These are phyloP conservation scores for Phytophthora quininea DNA, from an alignment of 352 stramenopile genomes.

Conservation along the genomic window DNA sequence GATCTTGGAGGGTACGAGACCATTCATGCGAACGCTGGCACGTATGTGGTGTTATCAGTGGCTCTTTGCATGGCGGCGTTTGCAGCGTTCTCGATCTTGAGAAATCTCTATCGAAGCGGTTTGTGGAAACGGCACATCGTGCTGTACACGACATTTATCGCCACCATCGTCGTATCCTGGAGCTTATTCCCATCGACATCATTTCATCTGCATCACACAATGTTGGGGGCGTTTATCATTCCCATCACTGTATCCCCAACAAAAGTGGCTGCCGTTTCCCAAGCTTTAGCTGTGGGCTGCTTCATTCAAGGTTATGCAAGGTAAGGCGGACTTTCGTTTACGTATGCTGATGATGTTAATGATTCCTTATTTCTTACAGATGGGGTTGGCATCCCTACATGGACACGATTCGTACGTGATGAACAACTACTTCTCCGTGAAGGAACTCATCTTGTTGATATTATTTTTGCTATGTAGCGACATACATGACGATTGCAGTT, in stretches of 20 bases:
- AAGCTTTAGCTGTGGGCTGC: constrained; percentile 56
- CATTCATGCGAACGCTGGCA: constrained; percentile 47
- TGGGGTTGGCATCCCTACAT: constrained; percentile 77
- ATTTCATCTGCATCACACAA: constrained; percentile 81
- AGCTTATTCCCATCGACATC: constrained; percentile 59
- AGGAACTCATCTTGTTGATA: not conserved
- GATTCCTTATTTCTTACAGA: no score
- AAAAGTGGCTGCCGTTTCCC: constrained; percentile 52
- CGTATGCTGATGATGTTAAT: no score
- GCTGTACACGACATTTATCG: constrained; percentile 42
- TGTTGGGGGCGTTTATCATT: constrained; percentile 66
- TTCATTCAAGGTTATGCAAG: constrained; percentile 81
- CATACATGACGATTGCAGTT: constrained; percentile 64
- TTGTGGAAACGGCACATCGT: constrained; percentile 45
- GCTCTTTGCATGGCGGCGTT: constrained; percentile 34
- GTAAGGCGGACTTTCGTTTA: constrained; percentile 10
- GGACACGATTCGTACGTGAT: constrained; percentile 59
- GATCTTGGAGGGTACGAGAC: constrained; percentile 70
- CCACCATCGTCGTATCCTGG: constrained; percentile 48
- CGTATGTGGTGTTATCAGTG: constrained; percentile 56
- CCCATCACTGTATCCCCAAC: constrained; percentile 77
- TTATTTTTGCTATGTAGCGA: constrained; percentile 39
- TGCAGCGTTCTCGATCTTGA: constrained; percentile 44
- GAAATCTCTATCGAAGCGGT: constrained; percentile 47
- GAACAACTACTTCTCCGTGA: not conserved